A percentile compares a stretch with the other conserved stretches of the same genome.
Conservation (phyloP, 169 alveolate species). For the Plasmodium coatneyi region DNA sequence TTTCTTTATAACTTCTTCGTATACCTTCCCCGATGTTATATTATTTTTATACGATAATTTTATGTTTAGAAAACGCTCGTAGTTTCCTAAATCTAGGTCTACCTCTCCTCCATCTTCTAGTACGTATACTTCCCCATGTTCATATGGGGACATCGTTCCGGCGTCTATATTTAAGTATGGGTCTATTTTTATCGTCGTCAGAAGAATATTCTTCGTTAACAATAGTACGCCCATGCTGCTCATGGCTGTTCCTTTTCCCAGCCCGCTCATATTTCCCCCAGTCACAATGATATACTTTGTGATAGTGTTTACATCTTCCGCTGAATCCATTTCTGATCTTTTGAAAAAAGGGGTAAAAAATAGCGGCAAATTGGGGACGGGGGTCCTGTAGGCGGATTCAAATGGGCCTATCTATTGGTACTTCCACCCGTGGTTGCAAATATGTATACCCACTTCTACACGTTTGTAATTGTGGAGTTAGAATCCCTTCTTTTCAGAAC, state of each 20-base stretch:
- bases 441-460: background rate
- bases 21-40: constrained; percentile 96
- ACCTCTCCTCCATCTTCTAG: constrained; percentile 98
- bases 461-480: background rate
- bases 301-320: constrained; percentile 27
- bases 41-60: constrained; percentile 90
- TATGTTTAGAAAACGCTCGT: constrained; percentile 94
- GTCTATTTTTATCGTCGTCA: constrained; percentile 96
- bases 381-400: background rate
- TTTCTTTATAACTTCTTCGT: constrained; percentile 89
- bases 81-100: constrained; percentile 98
- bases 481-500: background rate
- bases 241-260: constrained; percentile 97
- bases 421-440: background rate
- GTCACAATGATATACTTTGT: constrained; percentile 92
- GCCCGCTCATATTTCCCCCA: constrained; percentile 96
- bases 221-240: constrained; percentile 93
- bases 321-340: background rate
- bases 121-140: constrained; percentile 97
- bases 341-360: background rate
- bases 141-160: constrained; percentile 98
- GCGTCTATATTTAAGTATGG: constrained; percentile 96
- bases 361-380: background rate
- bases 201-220: constrained; percentile 90
- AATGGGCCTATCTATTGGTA: background rate